Conservation (phyloP, 1,139 yeast genomes). For the Sugiyamaella novakii region DNA sequence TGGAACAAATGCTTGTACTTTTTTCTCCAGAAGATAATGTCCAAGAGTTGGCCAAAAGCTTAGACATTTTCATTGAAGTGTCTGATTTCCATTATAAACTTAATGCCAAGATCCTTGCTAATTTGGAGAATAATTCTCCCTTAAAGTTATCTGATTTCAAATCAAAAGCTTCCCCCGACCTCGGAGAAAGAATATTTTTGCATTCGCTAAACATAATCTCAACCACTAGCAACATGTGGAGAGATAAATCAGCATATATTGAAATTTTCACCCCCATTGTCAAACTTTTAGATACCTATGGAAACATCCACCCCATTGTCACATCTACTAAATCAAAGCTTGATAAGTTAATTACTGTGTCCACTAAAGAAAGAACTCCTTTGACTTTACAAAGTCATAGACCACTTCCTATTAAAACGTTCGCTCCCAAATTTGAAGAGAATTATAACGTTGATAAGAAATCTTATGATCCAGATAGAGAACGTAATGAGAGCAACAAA, state of each 20-base stretch:
- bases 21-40: background rate
- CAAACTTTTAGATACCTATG: conserved; percentile 21
- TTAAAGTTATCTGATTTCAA: conserved; percentile 3
- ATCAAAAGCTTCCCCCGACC: background rate
- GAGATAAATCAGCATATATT: conserved; percentile 61
- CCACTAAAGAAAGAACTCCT: conserved; percentile 61
- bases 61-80: conserved; percentile 6
- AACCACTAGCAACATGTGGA: conserved; percentile 52
- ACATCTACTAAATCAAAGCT: conserved; percentile 41
- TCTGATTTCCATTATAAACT: conserved; percentile 11
- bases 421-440: conserved; percentile 91
- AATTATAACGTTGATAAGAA: conserved; percentile 95
- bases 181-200: conserved; percentile 18
- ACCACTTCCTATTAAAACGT: conserved; percentile 80
- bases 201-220: conserved; percentile 21
- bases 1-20: conserved; percentile 50
- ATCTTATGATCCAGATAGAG: conserved; percentile 81
- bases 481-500: conserved; percentile 80
- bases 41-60: background rate
- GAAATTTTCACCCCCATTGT: conserved; percentile 56
- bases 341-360: conserved; percentile 54
- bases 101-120: background rate
- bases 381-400: conserved; percentile 84
- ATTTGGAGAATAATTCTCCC: background rate
- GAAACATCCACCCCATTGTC: conserved; percentile 10